Base-by-base conservation (phyloP, 768 basidiomycete genomes). In the Paxillus involutus region DNA sequence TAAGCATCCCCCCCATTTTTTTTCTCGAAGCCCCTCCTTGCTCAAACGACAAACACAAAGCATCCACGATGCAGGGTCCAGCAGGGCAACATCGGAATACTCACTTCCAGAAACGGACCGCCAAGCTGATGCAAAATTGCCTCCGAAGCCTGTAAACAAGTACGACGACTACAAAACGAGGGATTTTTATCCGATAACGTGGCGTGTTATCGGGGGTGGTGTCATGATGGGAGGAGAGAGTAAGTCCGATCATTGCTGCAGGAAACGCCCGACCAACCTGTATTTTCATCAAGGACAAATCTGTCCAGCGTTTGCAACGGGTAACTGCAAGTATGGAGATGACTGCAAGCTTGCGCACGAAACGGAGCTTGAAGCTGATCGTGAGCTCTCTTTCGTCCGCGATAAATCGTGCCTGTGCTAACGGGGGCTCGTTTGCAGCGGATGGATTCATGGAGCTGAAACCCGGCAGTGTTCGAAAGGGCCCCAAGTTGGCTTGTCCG, bases 151-250 rank as follows among this genome's bases (percentile, higher is more conserved):
- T 13, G 51, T 57, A 30, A 37, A 56, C 37, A 61, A 49, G 10
- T 64, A 69, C 33, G 76, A 77, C 41, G 74, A 75, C 32, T 71
- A 65, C 56, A 68, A 62, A 40, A 68, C 74, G 61, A 82, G 71
- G 57, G 77, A 78, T 53, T 86, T 74, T 65, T 85, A 81, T 59
- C 86, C 87, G 26, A 76, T 90, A 44, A 77, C 80, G 4, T 90
- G 88, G 88, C 78, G 88, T 41, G 87, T 90, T 12, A 86, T 90
- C 47, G 86, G 88, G 0, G 88, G 88, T 13, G 88, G 88, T 3
- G 88, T 89, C n/a, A 76, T 80, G 68, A 77, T 89, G 76, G 79
- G 77, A 55, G 81, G 69, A 13, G 55, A 62, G 12, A 53, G 69
- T 70, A 55, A 59, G 68, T 62, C n/a, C 4, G 16, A 3, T 47